Percentiles rank a stretch among this genome's conserved stretches.
phyloP scores from a whole-genome alignment of 176 grass and related monocot species.

The Carex parvula region DNA sequence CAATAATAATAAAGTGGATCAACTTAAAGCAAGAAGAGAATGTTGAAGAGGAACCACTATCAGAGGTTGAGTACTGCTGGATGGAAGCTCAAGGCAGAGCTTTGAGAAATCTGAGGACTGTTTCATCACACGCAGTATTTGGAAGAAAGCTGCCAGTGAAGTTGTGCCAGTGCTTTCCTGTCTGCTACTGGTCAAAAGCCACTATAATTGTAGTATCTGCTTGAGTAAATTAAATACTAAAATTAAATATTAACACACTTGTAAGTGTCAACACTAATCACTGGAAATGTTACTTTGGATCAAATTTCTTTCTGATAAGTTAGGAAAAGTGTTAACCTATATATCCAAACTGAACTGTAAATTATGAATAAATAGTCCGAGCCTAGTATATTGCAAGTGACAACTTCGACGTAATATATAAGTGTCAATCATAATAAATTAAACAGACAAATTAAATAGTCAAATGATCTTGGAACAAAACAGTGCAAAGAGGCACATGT shows the following conservation, averaged over 20 bases:
- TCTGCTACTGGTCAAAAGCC: background rate
- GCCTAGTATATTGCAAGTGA: background rate
- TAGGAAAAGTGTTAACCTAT: background rate
- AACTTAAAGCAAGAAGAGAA: background rate
- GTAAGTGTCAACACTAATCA: background rate
- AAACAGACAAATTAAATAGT: background rate
- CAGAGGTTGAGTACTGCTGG: background rate
- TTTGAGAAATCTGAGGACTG: conserved; percentile 7
- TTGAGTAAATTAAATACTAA: background rate
- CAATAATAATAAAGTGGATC: background rate
- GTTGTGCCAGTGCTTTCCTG: background rate
- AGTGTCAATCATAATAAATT: conserved; percentile 1
- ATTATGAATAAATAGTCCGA: background rate
- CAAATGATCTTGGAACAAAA: background rate
- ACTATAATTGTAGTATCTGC: background rate
- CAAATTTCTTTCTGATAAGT: background rate
- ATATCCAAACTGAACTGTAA: background rate
- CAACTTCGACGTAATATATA: background rate
- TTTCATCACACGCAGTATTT: background rate
- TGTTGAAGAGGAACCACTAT: background rate
- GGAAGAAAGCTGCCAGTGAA: background rate
- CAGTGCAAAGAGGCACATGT: background rate
- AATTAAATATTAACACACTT: background rate
- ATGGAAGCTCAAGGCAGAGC: background rate
- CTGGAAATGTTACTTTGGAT: background rate